Evolutionary conservation across 306 rosid species (phyloP).

Genomic region (Trifolium fragiferum): DNA sequence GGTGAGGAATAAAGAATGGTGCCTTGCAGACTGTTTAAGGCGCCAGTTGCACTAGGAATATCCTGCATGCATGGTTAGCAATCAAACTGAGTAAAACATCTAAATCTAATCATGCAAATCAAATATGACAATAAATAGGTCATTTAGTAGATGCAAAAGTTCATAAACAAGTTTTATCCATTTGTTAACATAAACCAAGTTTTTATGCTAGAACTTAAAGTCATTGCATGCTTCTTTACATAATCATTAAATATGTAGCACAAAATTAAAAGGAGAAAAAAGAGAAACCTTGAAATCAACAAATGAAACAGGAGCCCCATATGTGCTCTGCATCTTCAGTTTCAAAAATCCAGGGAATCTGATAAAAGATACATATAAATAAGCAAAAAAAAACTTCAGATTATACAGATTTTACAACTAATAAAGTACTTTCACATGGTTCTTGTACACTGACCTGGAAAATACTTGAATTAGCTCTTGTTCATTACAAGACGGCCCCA

Average conservation of each 20-base stretch:
- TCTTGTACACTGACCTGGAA: slow-evolving; percentile 65
- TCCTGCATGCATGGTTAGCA: slow-evolving; percentile 58
- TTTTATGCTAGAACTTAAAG: slow-evolving; percentile 21
- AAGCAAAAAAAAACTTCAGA: slow-evolving; percentile 8
- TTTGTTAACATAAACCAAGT: not conserved
- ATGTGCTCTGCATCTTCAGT: slow-evolving; percentile 93
- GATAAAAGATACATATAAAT: slow-evolving; percentile 13
- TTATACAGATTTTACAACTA: slow-evolving; percentile 26
- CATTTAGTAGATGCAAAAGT: too few relatives aligned
- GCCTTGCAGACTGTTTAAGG: slow-evolving; percentile 82
- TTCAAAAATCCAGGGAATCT: slow-evolving; percentile 91
- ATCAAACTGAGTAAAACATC: slow-evolving; percentile 14
- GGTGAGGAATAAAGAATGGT: slow-evolving; percentile 74
- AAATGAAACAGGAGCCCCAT: slow-evolving; percentile 94
- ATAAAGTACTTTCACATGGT: not conserved
- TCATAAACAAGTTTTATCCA: not conserved
- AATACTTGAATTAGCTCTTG: slow-evolving; percentile 81
- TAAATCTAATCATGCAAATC: slow-evolving; percentile 13
- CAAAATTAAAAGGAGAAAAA: slow-evolving; percentile 24
- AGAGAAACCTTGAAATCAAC: slow-evolving; percentile 86
- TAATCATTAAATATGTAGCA: not conserved
- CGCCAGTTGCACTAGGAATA: slow-evolving; percentile 67
- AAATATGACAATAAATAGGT: slow-evolving; percentile 8
- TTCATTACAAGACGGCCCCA: slow-evolving; percentile 88
- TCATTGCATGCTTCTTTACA: slow-evolving; percentile 24